Evolutionary conservation across 352 stramenopile species (phyloP).

Genomic region (Discostella stelligera): DNA sequence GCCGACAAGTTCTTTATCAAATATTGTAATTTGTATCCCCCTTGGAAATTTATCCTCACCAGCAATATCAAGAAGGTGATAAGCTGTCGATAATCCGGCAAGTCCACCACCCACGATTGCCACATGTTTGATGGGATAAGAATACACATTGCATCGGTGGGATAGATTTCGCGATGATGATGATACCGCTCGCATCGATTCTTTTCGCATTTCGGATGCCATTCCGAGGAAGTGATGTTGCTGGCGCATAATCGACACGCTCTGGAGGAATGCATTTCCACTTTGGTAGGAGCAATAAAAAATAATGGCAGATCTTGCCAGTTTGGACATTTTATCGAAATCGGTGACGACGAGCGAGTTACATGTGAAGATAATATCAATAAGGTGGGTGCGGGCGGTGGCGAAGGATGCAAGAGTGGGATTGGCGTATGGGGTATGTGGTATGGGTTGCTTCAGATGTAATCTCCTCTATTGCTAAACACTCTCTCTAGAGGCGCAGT

Average conservation of each 20-base stretch:
- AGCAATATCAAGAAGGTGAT: constrained; percentile 56
- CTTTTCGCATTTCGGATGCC: neutral
- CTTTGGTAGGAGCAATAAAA: neutral
- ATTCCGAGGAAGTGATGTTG: neutral
- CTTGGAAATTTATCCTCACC: neutral
- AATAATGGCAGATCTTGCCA: neutral
- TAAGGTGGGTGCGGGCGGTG: too few species aligned
- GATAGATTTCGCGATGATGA: neutral
- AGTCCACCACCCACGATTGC: constrained; percentile 73
- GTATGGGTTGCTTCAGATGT: too few species aligned
- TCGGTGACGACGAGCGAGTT: too few species aligned
- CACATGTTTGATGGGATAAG: constrained; percentile 29
- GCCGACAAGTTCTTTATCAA: constrained; percentile 54
- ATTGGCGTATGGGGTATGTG: too few species aligned
- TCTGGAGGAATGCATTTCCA: neutral
- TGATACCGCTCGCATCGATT: neutral
- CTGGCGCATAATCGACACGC: neutral
- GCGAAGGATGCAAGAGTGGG: too few species aligned
- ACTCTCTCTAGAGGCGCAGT: too few species aligned
- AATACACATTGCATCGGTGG: neutral
- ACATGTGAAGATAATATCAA: too few species aligned
- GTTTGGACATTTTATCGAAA: too few species aligned
- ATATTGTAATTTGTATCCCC: constrained; percentile 54
- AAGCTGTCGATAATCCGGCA: constrained; percentile 62
- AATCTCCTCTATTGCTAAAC: too few species aligned